These are phyloP conservation scores for Pseudozyma sp. DNA, from an alignment of 1,284 basidiomycete species.

Conservation along the genomic window DNA sequence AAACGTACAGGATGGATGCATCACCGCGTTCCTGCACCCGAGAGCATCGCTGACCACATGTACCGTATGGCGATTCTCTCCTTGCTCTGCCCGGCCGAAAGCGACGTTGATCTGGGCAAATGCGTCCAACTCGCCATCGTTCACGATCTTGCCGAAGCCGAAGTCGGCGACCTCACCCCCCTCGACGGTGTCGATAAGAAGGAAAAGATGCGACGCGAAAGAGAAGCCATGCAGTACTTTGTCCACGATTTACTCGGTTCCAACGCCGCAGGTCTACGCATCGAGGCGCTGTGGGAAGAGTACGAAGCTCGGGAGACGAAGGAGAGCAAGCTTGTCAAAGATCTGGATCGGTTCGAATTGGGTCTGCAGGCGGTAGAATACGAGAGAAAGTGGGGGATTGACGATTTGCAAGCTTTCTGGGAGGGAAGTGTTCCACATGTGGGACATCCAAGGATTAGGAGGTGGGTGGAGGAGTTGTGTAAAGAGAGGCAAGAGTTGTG, in stretches of 20 bases:
- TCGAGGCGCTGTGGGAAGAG: conserved; percentile 88
- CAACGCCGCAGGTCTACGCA: conserved; percentile 80
- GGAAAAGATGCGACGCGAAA: conserved; percentile 83
- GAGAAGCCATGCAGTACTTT: conserved; percentile 92
- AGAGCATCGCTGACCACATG: conserved; percentile 93
- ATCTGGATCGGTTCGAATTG: conserved; percentile 94
- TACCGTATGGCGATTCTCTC: conserved; percentile 94
- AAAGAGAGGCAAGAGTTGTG: conserved; percentile 52
- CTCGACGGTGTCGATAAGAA: conserved; percentile 84
- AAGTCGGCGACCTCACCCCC: conserved; percentile 95
- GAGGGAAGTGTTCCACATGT: conserved; percentile 49
- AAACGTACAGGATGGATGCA: conserved; percentile 67
- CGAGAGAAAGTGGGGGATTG: conserved; percentile 54
- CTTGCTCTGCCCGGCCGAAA: conserved; percentile 77
- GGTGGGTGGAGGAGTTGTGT: conserved; percentile 51
- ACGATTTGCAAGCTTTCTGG: conserved; percentile 66
- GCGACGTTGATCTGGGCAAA: conserved; percentile 75
- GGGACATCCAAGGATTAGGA: conserved; percentile 46
- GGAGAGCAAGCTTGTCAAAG: conserved; percentile 93
- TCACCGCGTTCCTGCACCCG: conserved; percentile 60
- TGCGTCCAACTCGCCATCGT: conserved; percentile 90
- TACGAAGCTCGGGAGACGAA: conserved; percentile 85
- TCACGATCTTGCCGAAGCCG: conserved; percentile 95
- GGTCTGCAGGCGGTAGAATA: conserved; percentile 76
- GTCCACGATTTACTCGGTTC: conserved; percentile 88